Conservation (phyloP, 2,329 filamentous ascomycete genomes). For the Curvularia hawaiiensis region DNA sequence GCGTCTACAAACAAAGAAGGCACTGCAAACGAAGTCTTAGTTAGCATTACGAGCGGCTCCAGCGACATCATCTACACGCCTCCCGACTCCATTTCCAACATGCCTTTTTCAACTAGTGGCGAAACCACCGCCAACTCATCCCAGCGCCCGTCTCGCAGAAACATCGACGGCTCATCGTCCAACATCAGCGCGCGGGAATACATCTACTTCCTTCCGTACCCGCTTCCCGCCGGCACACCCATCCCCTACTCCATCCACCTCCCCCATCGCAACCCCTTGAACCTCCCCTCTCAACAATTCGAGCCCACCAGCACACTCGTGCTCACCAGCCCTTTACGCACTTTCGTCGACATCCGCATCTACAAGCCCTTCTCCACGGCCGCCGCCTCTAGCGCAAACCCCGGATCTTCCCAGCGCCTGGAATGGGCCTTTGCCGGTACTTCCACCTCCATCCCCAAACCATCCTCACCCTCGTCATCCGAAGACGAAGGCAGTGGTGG, state of each 20-base stretch:
- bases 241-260: conserved; percentile 38
- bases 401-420: conserved; percentile 48
- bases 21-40: not conserved
- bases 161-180: conserved; percentile 9
- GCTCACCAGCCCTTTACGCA: conserved; percentile 62
- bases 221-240: conserved; percentile 29
- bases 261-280: conserved; percentile 32
- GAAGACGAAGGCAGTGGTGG: not conserved
- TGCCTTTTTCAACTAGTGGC: not conserved
- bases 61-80: conserved; percentile 15
- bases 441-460: conserved; percentile 38
- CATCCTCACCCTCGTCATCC: too few species aligned
- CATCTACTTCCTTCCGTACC: conserved; percentile 62
- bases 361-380: conserved; percentile 34
- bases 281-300: conserved; percentile 23
- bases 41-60: not conserved
- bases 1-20: not conserved
- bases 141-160: not conserved
- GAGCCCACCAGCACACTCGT: conserved; percentile 70
- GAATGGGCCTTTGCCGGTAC: conserved; percentile 71
- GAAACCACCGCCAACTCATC: conserved; percentile 6
- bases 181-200: conserved; percentile 52
- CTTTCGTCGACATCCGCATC: conserved; percentile 68
- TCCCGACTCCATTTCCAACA: conserved; percentile 4
- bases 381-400: conserved; percentile 18